These are phyloP conservation scores for Epichloe aotearoae DNA, from an alignment of 2,329 filamentous ascomycete genomes.

Conservation along the genomic window DNA sequence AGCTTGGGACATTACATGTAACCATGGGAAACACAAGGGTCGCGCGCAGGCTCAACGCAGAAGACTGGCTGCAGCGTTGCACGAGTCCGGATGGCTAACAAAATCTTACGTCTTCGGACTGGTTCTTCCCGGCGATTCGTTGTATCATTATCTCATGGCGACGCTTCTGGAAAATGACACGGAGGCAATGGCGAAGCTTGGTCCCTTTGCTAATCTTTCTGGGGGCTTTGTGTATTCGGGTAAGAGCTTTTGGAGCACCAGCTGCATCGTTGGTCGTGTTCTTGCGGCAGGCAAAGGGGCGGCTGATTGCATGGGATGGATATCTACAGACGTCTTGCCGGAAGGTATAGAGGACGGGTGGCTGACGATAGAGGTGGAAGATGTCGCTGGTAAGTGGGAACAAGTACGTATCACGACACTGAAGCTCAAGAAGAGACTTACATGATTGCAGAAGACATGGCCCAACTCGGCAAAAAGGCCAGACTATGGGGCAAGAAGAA, in stretches of 20 bases:
- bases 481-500: conserved; percentile 47
- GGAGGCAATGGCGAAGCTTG: conserved; percentile 43
- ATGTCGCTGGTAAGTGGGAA: conserved; percentile 32
- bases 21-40: conserved; percentile 16
- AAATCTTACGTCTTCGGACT: conserved; percentile 54
- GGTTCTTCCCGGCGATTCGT: conserved; percentile 48
- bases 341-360: conserved; percentile 39
- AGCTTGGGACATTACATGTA: conserved; percentile 22
- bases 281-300: conserved; percentile 49
- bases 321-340: conserved; percentile 47
- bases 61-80: conserved; percentile 43
- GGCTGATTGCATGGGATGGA: conserved; percentile 55
- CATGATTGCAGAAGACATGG: conserved; percentile 29
- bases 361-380: conserved; percentile 43
- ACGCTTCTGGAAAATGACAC: conserved; percentile 51
- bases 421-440: background rate
- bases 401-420: background rate
- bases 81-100: conserved; percentile 51
- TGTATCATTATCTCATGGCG: conserved; percentile 52
- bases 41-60: conserved; percentile 30
- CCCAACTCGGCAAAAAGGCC: conserved; percentile 38
- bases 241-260: conserved; percentile 58
- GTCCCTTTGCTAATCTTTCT: conserved; percentile 47
- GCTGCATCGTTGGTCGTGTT: conserved; percentile 51
- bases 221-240: conserved; percentile 50